These are phyloP conservation scores for Salix koriyanagi DNA, from an alignment of 345 rosid genomes.

Conservation along the genomic window DNA sequence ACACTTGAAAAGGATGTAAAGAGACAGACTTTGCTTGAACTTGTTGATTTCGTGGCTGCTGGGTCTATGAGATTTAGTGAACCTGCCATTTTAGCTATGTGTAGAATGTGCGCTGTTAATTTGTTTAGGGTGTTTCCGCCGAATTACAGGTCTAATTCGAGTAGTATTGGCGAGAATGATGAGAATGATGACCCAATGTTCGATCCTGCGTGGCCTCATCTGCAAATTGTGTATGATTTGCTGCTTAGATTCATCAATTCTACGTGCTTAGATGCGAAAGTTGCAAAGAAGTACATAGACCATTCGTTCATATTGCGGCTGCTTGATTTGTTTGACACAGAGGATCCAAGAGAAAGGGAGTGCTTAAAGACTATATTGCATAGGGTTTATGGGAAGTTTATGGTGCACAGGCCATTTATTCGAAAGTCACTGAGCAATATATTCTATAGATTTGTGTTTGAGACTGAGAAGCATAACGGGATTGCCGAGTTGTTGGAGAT, in stretches of 20 bases:
- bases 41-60: constrained; percentile 63
- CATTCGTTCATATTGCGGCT: constrained; percentile 72
- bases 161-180: constrained; percentile 45
- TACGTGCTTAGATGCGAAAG: constrained; percentile 61
- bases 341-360: constrained; percentile 86
- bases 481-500: constrained; percentile 81
- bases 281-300: constrained; percentile 77
- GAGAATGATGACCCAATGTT: constrained; percentile 66
- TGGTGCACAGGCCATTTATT: constrained; percentile 85
- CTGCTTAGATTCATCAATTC: constrained; percentile 70
- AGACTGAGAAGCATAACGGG: constrained; percentile 78
- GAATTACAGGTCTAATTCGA: constrained; percentile 43
- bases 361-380: constrained; percentile 73
- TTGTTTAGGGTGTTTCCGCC: constrained; percentile 75
- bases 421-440: constrained; percentile 73
- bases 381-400: constrained; percentile 72
- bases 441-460: constrained; percentile 67
- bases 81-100: constrained; percentile 68
- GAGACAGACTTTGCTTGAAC: constrained; percentile 67
- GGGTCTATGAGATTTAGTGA: constrained; percentile 65
- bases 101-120: constrained; percentile 86
- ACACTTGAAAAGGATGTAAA: constrained; percentile 76
- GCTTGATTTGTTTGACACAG: constrained; percentile 74
- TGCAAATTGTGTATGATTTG: constrained; percentile 79
- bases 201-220: constrained; percentile 87